These are phyloP conservation scores for Ascocoryne sarcoides DNA, from an alignment of 2,329 filamentous ascomycete species.

Conservation along the genomic window DNA sequence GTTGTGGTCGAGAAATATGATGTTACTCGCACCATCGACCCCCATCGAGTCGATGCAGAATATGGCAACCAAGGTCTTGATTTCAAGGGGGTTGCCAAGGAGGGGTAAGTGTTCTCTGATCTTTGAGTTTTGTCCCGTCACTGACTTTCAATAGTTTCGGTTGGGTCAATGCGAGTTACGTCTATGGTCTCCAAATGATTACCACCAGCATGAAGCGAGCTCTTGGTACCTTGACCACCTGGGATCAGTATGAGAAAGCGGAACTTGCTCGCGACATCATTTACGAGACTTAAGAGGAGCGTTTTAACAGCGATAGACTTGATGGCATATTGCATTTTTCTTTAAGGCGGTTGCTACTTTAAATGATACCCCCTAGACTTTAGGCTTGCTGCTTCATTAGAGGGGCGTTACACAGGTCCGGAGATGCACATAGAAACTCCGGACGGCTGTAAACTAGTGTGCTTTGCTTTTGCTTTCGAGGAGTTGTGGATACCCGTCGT, in stretches of 20 bases:
- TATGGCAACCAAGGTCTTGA: conserved; percentile 95
- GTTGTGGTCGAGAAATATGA: conserved; percentile 99
- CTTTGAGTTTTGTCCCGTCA: background rate
- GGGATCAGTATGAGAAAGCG: conserved; percentile 13
- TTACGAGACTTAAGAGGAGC: background rate
- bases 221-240: conserved; percentile 79
- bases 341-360: background rate
- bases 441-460: no score
- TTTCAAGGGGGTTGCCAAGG: conserved; percentile 90
- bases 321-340: no score
- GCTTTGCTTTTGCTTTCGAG: no score
- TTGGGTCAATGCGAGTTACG: conserved; percentile 98
- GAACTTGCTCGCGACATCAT: background rate
- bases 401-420: no score
- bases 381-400: conserved; percentile 1
- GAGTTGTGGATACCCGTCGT: no score
- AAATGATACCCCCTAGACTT: conserved; percentile 1
- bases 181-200: conserved; percentile 83
- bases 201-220: conserved; percentile 85
- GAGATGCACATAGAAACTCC: background rate
- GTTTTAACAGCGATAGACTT: no score
- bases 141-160: conserved; percentile 60
- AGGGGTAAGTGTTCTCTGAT: conserved; percentile 59
- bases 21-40: conserved; percentile 81
- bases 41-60: conserved; percentile 90